Percentiles rank a stretch among this genome's conserved stretches.
Evolutionary conservation across 345 rosid species (phyloP).

Genomic region (Pistacia atlantica): DNA sequence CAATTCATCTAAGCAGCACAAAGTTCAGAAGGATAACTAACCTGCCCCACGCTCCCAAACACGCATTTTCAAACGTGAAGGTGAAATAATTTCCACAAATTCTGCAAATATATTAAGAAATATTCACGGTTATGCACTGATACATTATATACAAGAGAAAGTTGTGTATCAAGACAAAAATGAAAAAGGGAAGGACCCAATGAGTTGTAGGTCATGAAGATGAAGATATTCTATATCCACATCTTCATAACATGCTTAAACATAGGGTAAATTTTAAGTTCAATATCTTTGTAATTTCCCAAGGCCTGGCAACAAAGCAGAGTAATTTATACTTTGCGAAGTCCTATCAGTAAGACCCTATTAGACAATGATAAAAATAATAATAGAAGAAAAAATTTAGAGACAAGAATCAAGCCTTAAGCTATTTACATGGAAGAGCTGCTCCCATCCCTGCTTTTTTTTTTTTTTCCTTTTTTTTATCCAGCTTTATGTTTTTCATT

Average conservation of each 20-base stretch:
- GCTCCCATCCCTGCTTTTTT: no score
- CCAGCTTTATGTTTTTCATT: no score
- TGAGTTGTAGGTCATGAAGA: background rate
- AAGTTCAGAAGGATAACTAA: conserved; percentile 27
- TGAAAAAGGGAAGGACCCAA: background rate
- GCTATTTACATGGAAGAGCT: no score
- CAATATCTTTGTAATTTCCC: background rate
- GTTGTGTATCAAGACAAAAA: background rate
- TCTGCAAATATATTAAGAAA: conserved; percentile 49
- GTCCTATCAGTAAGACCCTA: no score
- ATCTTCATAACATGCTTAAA: background rate
- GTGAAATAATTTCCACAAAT: conserved; percentile 86
- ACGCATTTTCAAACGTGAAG: conserved; percentile 87
- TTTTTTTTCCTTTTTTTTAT: no score
- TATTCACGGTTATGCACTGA: background rate
- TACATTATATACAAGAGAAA: background rate
- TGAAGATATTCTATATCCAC: background rate
- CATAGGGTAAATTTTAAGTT: background rate
- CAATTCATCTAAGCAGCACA: background rate
- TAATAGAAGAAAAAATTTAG: no score
- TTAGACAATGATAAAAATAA: no score
- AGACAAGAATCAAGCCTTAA: no score
- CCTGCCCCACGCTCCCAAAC: conserved; percentile 99
- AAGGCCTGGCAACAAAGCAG: no score
- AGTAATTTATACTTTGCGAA: background rate